These are phyloP conservation scores for Biancaea sappan DNA, from an alignment of 306 rosid genomes.

Conservation along the genomic window DNA sequence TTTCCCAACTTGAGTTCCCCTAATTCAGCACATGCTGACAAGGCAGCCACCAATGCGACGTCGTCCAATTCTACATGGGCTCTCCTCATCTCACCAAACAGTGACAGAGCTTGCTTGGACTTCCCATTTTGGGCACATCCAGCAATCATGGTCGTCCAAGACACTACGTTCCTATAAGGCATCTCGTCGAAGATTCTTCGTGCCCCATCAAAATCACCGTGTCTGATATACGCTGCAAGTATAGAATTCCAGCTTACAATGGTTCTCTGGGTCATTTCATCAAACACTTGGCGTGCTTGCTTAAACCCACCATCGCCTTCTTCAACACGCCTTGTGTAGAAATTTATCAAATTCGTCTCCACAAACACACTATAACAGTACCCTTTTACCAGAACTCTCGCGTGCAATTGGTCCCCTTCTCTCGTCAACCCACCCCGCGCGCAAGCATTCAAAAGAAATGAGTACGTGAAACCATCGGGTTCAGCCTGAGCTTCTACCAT, in stretches of 20 bases:
- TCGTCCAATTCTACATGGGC: constrained; percentile 59
- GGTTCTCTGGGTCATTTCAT: constrained; percentile 58
- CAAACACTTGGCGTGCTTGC: constrained; percentile 60
- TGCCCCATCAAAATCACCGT: constrained; percentile 54
- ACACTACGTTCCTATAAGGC: constrained; percentile 61
- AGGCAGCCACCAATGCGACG: constrained; percentile 61
- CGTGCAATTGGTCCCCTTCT: constrained; percentile 75
- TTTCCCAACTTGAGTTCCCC: constrained; percentile 68
- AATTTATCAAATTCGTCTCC: constrained; percentile 58
- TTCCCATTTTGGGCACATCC: constrained; percentile 64
- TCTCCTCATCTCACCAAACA: constrained; percentile 72
- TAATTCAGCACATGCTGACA: constrained; percentile 71
- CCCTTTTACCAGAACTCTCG: constrained; percentile 58
- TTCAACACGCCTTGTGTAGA: constrained; percentile 40
- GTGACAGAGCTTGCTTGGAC: constrained; percentile 54
- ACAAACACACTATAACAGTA: constrained; percentile 61
- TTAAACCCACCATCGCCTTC: constrained; percentile 27
- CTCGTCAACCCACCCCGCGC: constrained; percentile 55
- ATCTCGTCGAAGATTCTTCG: constrained; percentile 52
- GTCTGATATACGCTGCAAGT: constrained; percentile 60
- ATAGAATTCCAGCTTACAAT: constrained; percentile 78
- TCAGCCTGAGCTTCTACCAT: constrained; percentile 48
- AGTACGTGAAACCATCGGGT: constrained; percentile 69
- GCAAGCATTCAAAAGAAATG: constrained; percentile 68
- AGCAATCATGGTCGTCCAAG: constrained; percentile 81